Conservation (phyloP, 2,329 filamentous ascomycete genomes). For the Aspergillus hiratsukae region DNA sequence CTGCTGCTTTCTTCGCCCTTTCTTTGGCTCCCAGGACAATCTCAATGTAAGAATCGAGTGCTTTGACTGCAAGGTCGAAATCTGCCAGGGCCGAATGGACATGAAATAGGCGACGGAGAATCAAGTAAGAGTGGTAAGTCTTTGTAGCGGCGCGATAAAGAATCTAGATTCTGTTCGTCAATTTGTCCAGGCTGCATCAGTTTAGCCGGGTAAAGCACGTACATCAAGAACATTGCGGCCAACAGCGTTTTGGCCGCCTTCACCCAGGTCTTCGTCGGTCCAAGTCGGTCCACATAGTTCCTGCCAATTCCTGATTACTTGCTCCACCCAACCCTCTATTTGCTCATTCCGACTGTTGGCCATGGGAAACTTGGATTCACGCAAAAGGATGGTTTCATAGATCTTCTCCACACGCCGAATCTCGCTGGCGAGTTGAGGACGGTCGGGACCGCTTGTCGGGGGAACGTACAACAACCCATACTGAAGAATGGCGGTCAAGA, state of each 20-base stretch:
- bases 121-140: conserved; percentile 89
- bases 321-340: conserved; percentile 75
- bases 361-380: conserved; percentile 76
- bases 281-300: conserved; percentile 74
- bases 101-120: conserved; percentile 79
- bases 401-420: conserved; percentile 71
- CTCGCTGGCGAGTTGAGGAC: conserved; percentile 66
- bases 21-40: conserved; percentile 83
- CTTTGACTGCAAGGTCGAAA: conserved; percentile 85
- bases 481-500: conserved; percentile 71
- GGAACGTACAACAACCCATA: conserved; percentile 40
- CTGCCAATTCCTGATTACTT: conserved; percentile 80
- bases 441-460: conserved; percentile 39
- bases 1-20: conserved; percentile 65
- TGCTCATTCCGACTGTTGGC: conserved; percentile 74
- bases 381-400: conserved; percentile 74
- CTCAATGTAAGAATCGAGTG: conserved; percentile 87
- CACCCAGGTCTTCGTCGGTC: conserved; percentile 74
- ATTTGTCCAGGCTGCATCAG: not conserved
- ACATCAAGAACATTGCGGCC: conserved; percentile 72
- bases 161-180: conserved; percentile 48
- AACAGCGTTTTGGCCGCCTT: conserved; percentile 70
- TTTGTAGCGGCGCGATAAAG: conserved; percentile 88
- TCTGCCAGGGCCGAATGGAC: conserved; percentile 85
- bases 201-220: conserved; percentile 17